Conservation (phyloP, 2,329 filamentous ascomycete genomes). For the Xylariaceae sp. region DNA sequence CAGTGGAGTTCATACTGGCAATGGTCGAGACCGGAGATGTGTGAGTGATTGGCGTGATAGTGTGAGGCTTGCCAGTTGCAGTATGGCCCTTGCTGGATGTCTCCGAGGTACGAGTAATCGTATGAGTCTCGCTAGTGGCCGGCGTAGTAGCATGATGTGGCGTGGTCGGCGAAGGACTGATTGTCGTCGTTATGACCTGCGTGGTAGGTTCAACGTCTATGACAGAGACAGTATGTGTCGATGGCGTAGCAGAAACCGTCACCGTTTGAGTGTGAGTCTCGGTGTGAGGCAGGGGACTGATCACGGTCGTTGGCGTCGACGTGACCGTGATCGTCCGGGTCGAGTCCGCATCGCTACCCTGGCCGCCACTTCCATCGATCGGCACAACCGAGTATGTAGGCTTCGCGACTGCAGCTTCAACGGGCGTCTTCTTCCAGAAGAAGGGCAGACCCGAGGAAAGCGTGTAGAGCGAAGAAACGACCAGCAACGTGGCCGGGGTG, state of each 20-base stretch:
- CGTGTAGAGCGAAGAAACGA: conserved; percentile 22
- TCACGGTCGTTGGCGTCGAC: conserved; percentile 33
- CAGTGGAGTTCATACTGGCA: conserved; percentile 6
- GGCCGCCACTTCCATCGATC: conserved; percentile 31
- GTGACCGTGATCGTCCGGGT: conserved; percentile 32
- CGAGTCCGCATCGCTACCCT: conserved; percentile 15
- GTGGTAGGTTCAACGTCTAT: conserved; percentile 29
- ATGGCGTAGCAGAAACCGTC: conserved; percentile 22
- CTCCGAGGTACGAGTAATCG: not conserved
- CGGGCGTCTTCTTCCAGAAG: conserved; percentile 19
- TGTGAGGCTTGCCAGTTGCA: not conserved
- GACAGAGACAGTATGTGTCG: conserved; percentile 27
- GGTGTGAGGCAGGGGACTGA: conserved; percentile 29
- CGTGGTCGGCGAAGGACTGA: conserved; percentile 11
- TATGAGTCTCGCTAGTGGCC: not conserved
- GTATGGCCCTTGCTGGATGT: not conserved
- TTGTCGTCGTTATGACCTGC: conserved; percentile 18
- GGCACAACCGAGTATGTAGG: conserved; percentile 37
- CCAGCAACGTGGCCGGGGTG: conserved; percentile 25
- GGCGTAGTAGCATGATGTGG: not conserved
- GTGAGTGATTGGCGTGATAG: conserved; percentile 3
- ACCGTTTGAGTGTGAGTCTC: conserved; percentile 30
- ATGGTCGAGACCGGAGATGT: conserved; percentile 3
- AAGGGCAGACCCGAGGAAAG: conserved; percentile 29
- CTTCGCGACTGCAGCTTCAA: conserved; percentile 24